These are phyloP conservation scores for Suillus ampliporus DNA, from an alignment of 768 basidiomycete species.

Conservation along the genomic window DNA sequence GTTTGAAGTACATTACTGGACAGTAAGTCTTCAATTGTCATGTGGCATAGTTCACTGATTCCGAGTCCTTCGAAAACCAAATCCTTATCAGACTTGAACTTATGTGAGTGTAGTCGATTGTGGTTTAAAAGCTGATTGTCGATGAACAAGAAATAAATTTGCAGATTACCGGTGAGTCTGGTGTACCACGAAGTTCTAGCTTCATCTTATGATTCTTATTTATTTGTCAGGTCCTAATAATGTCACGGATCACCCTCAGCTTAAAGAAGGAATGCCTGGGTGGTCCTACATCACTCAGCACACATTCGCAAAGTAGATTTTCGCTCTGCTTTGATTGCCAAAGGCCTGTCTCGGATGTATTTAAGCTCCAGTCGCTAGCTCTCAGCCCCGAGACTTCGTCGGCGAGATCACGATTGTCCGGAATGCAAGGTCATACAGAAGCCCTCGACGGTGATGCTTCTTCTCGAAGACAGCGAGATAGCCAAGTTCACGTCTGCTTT, in stretches of 20 bases:
- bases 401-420: too few relatives aligned
- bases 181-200: not conserved
- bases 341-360: not conserved
- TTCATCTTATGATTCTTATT: not conserved
- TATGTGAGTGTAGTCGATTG: not conserved
- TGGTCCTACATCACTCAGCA: not conserved
- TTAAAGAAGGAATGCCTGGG: constrained; percentile 46
- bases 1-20: constrained; percentile 42
- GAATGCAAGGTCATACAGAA: too few relatives aligned
- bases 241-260: constrained; percentile 70
- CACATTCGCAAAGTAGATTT: not conserved
- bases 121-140: not conserved
- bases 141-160: too few relatives aligned
- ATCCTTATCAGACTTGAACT: not conserved
- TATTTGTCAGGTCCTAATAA: constrained; percentile 58
- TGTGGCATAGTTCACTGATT: not conserved
- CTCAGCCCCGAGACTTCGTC: not conserved
- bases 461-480: not conserved
- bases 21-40: constrained; percentile 25
- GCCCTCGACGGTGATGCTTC: too few relatives aligned
- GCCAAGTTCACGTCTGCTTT: not conserved
- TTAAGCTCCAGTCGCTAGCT: not conserved
- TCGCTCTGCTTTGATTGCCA: not conserved
- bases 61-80: not conserved
- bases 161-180: not conserved